Evolutionary conservation across 2,329 filamentous ascomycete species (phyloP).

Genomic region (Trichophyton equinum): DNA sequence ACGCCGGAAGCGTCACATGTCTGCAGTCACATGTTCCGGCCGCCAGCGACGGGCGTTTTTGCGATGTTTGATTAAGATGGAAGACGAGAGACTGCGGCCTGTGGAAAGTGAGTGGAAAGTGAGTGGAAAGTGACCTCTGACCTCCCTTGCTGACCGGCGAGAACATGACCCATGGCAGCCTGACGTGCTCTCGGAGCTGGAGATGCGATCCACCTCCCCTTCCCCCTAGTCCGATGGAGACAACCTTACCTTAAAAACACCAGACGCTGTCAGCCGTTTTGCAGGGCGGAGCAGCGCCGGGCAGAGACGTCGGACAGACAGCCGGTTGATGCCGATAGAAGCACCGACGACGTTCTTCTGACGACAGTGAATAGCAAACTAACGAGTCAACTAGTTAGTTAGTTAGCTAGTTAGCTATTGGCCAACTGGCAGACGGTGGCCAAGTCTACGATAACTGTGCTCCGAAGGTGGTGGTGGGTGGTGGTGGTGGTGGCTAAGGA

Average conservation of each 20-base stretch:
- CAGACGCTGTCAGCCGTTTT: background rate
- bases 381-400: no score
- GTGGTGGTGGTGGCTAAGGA: background rate
- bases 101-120: no score
- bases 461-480: background rate
- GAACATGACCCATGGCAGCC: background rate
- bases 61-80: background rate
- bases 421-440: background rate
- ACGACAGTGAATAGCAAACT: background rate
- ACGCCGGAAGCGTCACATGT: background rate
- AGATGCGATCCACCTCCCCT: background rate
- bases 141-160: background rate
- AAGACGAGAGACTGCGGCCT: background rate
- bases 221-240: background rate
- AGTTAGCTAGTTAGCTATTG: no score
- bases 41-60: background rate
- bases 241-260: background rate
- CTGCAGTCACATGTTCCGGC: background rate
- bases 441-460: background rate
- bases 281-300: background rate
- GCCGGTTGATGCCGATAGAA: background rate
- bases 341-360: background rate
- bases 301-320: background rate
- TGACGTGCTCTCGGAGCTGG: background rate
- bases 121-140: no score